phyloP scores from a whole-genome alignment of 139 green algal genomes.

The Astrephomene gubernaculifera region DNA sequence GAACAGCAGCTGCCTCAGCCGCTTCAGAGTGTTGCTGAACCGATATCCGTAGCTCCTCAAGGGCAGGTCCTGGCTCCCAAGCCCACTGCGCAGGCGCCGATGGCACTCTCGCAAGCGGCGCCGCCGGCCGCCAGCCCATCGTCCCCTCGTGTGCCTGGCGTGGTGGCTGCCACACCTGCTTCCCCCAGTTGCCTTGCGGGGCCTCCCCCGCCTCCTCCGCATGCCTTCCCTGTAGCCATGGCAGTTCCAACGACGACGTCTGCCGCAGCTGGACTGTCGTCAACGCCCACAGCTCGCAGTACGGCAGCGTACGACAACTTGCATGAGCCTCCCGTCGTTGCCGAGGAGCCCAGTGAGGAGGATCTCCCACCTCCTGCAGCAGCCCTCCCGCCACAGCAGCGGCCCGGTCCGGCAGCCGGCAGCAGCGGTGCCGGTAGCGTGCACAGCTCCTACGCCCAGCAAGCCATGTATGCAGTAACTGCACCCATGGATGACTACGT shows the following conservation, averaged over 20 bases:
- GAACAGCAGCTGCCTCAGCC: too few species aligned
- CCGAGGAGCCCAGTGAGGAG: neutral
- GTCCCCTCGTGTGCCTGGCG: neutral
- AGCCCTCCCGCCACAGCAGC: neutral
- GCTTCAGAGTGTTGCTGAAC: too few species aligned
- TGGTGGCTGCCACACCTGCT: neutral
- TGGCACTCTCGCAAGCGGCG: too few species aligned
- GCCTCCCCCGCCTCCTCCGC: too few species aligned
- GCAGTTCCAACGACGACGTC: too few species aligned
- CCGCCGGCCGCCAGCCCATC: neutral
- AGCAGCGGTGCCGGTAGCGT: neutral
- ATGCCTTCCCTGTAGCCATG: too few species aligned
- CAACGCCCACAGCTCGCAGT: neutral
- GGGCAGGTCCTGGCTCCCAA: too few species aligned
- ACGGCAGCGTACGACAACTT: neutral
- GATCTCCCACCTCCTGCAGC: neutral
- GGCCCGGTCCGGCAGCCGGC: neutral
- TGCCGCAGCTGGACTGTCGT: neutral
- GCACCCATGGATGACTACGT: too few species aligned
- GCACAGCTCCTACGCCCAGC: too few species aligned
- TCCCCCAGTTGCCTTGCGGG: constrained; percentile 1
- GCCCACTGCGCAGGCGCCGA: too few species aligned
- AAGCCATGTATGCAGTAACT: too few species aligned
- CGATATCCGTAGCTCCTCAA: too few species aligned
- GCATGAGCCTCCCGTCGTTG: neutral